These are phyloP conservation scores for Lithospermum erythrorhizon DNA, from an alignment of 257 asterid species.

Conservation along the genomic window DNA sequence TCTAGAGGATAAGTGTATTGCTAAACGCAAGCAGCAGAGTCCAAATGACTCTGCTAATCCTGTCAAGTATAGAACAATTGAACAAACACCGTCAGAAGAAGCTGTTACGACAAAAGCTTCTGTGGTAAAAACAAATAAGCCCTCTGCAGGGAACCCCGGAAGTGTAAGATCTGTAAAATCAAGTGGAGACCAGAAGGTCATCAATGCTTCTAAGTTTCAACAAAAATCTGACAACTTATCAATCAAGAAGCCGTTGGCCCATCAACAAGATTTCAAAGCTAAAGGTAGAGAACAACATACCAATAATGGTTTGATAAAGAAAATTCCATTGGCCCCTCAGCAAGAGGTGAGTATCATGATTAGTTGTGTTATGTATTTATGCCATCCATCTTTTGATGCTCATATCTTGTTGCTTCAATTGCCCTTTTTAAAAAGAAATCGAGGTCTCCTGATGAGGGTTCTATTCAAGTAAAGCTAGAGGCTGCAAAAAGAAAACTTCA, in stretches of 20 bases:
- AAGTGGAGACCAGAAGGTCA: conserved; percentile 24
- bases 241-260: conserved; percentile 32
- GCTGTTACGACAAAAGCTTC: conserved; percentile 28
- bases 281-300: neutral
- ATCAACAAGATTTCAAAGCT: conserved; percentile 44
- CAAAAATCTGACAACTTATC: conserved; percentile 28
- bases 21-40: conserved; percentile 19
- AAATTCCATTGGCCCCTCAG: neutral
- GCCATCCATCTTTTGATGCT: neutral
- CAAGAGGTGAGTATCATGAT: conserved; percentile 1
- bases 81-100: conserved; percentile 35
- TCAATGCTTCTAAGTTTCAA: conserved; percentile 27
- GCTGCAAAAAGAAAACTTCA: conserved; percentile 89
- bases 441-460: conserved; percentile 32
- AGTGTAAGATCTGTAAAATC: conserved; percentile 43
- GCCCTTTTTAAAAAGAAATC: conserved; percentile 19
- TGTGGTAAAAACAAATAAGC: conserved; percentile 33
- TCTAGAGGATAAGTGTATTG: conserved; percentile 20
- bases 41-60: conserved; percentile 14
- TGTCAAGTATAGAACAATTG: conserved; percentile 31
- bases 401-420: neutral
- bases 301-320: neutral
- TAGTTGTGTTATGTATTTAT: neutral
- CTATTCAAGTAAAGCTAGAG: conserved; percentile 48
- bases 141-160: conserved; percentile 22